Evolutionary conservation across 2,329 filamentous ascomycete species (phyloP), one percentile per base, ranked within the genome.

Genomic region (Penicillium sp.): DNA sequence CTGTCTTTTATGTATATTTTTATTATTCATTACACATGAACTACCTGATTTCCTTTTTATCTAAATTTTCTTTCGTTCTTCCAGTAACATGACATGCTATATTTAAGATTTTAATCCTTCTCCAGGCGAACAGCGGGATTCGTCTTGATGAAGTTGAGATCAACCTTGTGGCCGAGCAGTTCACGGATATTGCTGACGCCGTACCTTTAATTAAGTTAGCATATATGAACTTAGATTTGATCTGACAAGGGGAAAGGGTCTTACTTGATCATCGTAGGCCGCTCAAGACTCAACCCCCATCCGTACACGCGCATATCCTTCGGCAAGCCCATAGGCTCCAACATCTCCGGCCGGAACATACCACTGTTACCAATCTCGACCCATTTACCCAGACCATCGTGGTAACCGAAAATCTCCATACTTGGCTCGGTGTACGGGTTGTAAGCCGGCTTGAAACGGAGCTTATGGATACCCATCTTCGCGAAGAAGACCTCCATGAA

Each of bases 291-390:
- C 69, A 99, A 77, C 38, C 94, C 94, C 83, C 91, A 97, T 33
- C 94, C 94, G 71, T 96, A 97, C 9, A 97, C 92, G 61, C 89
- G 81, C 85, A 97, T 85, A 68, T 96, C 89, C 76, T 87, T 91
- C 23, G 92, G 92, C 68, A 97, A 75, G 33, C 93, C 93, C 92
- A 97, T 96, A 5, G 91, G 81, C 76, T 96, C 89, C 68, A 97
- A 75, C 93, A 97, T 97, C 77, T 99, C 94, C 1, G 94, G 92
- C 63, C 94, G 83, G 85, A 99, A 99, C 92, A 99, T 97, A 62
- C 94, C 94, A 66, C 88, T 93, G 79, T 99, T 97, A 59, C 94
- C 94, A 70, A 97, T 97, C 78, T 97, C 94, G 24, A 97, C 90
- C 78, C 95, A 88, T 79, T 96, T 96, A 67, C 84, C 84, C 50